Percentiles rank a stretch among this genome's conserved stretches.
These are phyloP conservation scores for Globisporangium paroecandrum DNA, from an alignment of 352 stramenopile genomes.

Conservation along the genomic window DNA sequence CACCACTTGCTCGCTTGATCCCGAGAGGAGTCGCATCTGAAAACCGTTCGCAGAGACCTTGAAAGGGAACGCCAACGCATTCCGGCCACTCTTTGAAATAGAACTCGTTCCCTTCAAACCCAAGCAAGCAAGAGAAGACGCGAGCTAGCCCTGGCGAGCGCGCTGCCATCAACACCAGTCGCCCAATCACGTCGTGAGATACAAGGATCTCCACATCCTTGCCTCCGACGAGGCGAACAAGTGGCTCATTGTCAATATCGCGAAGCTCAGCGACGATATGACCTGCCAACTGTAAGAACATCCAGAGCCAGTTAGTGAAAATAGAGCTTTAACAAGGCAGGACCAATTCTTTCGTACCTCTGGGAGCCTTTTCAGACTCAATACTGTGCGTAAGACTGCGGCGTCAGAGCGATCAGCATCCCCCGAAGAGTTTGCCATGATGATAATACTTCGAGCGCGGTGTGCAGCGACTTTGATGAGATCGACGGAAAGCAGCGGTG, in stretches of 20 bases:
- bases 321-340: background rate
- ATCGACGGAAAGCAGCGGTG: slow-evolving; percentile 75
- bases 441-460: slow-evolving; percentile 74
- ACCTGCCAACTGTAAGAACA: slow-evolving; percentile 34
- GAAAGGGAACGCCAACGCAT: slow-evolving; percentile 65
- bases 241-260: slow-evolving; percentile 85
- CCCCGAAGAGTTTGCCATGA: slow-evolving; percentile 67
- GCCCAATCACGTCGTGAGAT: slow-evolving; percentile 87
- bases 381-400: slow-evolving; percentile 65
- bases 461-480: slow-evolving; percentile 78
- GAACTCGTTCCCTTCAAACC: slow-evolving; percentile 88
- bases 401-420: slow-evolving; percentile 83
- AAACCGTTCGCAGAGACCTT: slow-evolving; percentile 66
- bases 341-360: slow-evolving; percentile 22
- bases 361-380: slow-evolving; percentile 76
- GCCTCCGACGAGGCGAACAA: slow-evolving; percentile 75
- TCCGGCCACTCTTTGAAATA: slow-evolving; percentile 88
- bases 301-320: background rate
- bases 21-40: slow-evolving; percentile 79
- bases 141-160: slow-evolving; percentile 73
- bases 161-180: slow-evolving; percentile 83
- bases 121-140: slow-evolving; percentile 68
- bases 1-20: slow-evolving; percentile 54
- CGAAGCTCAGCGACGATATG: slow-evolving; percentile 87
- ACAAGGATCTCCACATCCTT: slow-evolving; percentile 82